phyloP scores from a whole-genome alignment of 2,329 filamentous ascomycete genomes.

The Fusarium ambrosium region DNA sequence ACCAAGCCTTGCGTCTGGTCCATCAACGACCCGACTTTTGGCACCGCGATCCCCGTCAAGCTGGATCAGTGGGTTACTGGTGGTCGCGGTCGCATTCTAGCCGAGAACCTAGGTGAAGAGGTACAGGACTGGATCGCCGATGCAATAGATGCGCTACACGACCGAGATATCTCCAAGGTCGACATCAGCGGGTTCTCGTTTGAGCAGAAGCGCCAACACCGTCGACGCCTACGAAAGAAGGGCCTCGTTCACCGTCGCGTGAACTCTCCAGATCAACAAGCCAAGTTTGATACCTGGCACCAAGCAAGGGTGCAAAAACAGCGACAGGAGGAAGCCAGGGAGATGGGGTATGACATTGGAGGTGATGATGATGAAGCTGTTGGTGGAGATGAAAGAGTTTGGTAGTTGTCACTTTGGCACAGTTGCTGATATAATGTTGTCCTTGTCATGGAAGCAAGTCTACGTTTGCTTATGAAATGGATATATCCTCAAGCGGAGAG shows the following conservation, averaged over 20 bases:
- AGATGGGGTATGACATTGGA: slow-evolving; percentile 55
- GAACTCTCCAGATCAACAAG: slow-evolving; percentile 56
- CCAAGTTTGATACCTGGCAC: slow-evolving; percentile 62
- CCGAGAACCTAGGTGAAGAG: slow-evolving; percentile 57
- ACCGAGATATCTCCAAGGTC: slow-evolving; percentile 59
- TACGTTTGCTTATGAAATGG: slow-evolving; percentile 32
- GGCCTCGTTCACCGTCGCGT: slow-evolving; percentile 56
- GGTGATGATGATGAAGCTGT: slow-evolving; percentile 51
- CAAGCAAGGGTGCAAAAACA: slow-evolving; percentile 57
- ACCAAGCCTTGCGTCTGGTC: slow-evolving; percentile 66
- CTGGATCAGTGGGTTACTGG: slow-evolving; percentile 72
- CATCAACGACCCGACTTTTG: slow-evolving; percentile 70
- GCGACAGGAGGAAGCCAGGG: slow-evolving; percentile 54
- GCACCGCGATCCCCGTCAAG: slow-evolving; percentile 72
- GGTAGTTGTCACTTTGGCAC: slow-evolving; percentile 24
- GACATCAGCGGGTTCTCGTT: slow-evolving; percentile 61
- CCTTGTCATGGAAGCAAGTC: background rate
- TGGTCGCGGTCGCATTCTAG: slow-evolving; percentile 60
- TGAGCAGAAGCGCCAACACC: slow-evolving; percentile 62
- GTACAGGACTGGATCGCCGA: slow-evolving; percentile 63
- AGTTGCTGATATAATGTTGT: slow-evolving; percentile 4
- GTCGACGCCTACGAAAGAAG: slow-evolving; percentile 64
- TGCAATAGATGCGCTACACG: slow-evolving; percentile 59
- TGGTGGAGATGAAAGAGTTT: slow-evolving; percentile 48
- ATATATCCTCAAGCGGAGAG: slow-evolving; percentile 32